Evolutionary conservation across 2,329 filamentous ascomycete genomes (phyloP).

Genomic region (Didymella glomerata): DNA sequence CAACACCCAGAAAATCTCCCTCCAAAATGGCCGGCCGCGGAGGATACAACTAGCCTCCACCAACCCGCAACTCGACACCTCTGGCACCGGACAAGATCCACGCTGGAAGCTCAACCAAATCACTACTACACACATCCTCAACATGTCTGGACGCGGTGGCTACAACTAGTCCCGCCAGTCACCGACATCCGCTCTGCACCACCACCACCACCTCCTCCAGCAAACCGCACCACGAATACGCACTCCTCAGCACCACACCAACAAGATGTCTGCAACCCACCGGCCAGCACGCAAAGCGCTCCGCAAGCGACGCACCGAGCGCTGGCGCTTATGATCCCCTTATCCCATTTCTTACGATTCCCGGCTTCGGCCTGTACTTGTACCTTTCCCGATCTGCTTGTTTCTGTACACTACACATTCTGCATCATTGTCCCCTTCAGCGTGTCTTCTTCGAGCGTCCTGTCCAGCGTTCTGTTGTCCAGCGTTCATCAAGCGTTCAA

Average conservation of each 20-base stretch:
- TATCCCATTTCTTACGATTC: not conserved
- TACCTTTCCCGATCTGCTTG: not conserved
- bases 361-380: slow-evolving; percentile 7
- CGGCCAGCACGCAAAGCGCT: not conserved
- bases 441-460: too few relatives aligned
- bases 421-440: too few relatives aligned
- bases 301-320: not conserved
- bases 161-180: not conserved
- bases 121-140: not conserved
- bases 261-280: not conserved
- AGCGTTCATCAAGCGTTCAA: too few relatives aligned
- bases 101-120: not conserved
- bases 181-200: not conserved
- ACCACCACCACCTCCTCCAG: too few relatives aligned
- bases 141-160: not conserved
- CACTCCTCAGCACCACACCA: not conserved
- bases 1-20: slow-evolving; percentile 17
- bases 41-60: slow-evolving; percentile 50
- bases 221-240: too few relatives aligned
- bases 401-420: too few relatives aligned
- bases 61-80: too few relatives aligned
- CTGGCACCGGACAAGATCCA: too few relatives aligned
- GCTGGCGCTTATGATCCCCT: not conserved
- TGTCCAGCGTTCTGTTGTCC: too few relatives aligned
- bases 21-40: slow-evolving; percentile 44